Evolutionary conservation across 345 rosid species (phyloP), one percentile per base, ranked within the genome.

Genomic region (Ceriops decandra): DNA sequence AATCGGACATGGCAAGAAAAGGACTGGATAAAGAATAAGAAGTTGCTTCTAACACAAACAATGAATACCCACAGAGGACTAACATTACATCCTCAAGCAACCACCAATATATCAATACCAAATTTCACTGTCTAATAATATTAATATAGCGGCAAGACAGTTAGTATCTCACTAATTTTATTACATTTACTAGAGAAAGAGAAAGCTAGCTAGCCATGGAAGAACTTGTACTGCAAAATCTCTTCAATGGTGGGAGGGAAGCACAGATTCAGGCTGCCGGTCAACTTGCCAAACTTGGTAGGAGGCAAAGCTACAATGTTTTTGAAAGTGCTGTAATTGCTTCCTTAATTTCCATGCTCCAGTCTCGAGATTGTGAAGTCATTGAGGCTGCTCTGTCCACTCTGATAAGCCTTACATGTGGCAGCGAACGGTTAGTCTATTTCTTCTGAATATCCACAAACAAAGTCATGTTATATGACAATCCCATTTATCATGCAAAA

Each of bases 21-120:
- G 32, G 5, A 38, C 11, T 15, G n/a, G 49, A 49, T 32, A 77
- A 63, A 72, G 78, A 66, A 77, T 57, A 66, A 64, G 58, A 79
- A 81, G 76, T 90, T 92, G 91, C 98, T 90, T 92, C 90, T 60
- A 56, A 52, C 68, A 86, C 82, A 90, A 90, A 88, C 93, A 88
- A 88, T 80, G 87, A 93, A 88, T 89, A 67, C 90, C 86, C 82
- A 53, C 72, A 81, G 84, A 84, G 76, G 82, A 68, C 73, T 72
- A 80, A 71, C 74, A 67, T 78, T 72, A 73, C 85, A 84, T 79
- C 74, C 74, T 80, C 77, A 85, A 87, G 95, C 90, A 82, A 75
- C 66, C 74, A 85, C 78, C 84, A 66, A 65, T 60, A 63, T 30
- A 63, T 30, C 62, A 47, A 60, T 32, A 49, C 19, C 61, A 35